phyloP scores from a whole-genome alignment of 2,329 filamentous ascomycete genomes.

The Aspergillus sp. region DNA sequence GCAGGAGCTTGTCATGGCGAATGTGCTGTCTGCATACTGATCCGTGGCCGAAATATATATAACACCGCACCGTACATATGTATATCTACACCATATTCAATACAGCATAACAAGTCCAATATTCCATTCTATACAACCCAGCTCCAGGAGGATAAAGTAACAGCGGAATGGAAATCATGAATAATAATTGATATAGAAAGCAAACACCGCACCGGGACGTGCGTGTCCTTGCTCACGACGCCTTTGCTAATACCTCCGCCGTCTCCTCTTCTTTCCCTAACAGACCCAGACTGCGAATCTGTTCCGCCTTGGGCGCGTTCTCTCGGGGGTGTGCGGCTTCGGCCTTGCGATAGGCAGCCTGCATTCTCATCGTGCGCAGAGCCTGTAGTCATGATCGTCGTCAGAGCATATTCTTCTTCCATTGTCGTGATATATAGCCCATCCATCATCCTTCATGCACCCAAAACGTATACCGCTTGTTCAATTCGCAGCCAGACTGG shows the following conservation, averaged over 20 bases:
- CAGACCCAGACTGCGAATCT: constrained; percentile 80
- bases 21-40: no score
- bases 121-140: constrained; percentile 25
- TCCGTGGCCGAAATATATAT: no score
- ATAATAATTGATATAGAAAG: constrained; percentile 10
- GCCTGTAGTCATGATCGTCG: constrained; percentile 46
- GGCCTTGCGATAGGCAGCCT: constrained; percentile 75
- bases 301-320: constrained; percentile 69
- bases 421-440: not conserved
- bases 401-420: not conserved
- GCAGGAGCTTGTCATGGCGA: no score
- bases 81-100: no score
- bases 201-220: constrained; percentile 16
- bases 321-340: constrained; percentile 68
- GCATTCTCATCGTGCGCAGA: constrained; percentile 67
- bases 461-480: no score
- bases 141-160: constrained; percentile 12
- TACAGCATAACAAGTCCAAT: no score
- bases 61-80: no score
- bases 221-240: constrained; percentile 11
- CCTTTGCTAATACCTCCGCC: constrained; percentile 45
- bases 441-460: not conserved
- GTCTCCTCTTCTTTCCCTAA: constrained; percentile 76
- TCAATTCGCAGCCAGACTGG: not conserved
- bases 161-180: no score